Evolutionary conservation across 805 yeast species (phyloP).

Genomic region (Sungouiozyma ichnusensis): DNA sequence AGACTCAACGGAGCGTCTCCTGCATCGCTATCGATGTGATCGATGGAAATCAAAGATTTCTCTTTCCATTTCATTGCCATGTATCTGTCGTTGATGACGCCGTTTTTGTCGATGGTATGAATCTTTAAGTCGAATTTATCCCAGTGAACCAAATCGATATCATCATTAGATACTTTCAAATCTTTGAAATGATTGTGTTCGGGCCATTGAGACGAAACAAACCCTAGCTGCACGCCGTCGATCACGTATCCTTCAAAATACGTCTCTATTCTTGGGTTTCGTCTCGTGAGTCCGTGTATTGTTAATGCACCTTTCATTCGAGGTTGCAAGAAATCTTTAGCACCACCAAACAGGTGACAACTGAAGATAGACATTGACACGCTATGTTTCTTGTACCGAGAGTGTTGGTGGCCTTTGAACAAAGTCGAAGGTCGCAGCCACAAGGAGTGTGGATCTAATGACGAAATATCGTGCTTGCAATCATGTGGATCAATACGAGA

Average conservation of each 20-base stretch:
- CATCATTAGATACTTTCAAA: conserved; percentile 45
- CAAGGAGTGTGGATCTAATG: not conserved
- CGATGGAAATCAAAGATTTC: conserved; percentile 56
- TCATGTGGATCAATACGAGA: no score
- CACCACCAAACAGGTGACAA: not conserved
- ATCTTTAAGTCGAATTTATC: conserved; percentile 36
- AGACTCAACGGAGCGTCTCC: not conserved
- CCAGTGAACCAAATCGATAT: conserved; percentile 56
- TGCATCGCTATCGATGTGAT: not conserved
- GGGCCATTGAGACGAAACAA: conserved; percentile 16
- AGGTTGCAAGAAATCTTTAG: not conserved
- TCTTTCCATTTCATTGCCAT: conserved; percentile 92
- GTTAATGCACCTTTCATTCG: conserved; percentile 47
- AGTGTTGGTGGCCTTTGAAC: not conserved
- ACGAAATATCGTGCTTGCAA: no score
- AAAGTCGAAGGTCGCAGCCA: not conserved
- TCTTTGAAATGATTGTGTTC: conserved; percentile 20
- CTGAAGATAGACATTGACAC: not conserved
- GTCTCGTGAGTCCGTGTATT: conserved; percentile 53
- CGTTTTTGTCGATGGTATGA: conserved; percentile 18
- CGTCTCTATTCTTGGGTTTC: conserved; percentile 57
- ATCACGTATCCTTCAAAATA: conserved; percentile 42
- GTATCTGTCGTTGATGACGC: conserved; percentile 30
- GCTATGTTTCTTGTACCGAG: not conserved
- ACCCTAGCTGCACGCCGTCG: conserved; percentile 13